Percentiles rank a stretch among this genome's conserved stretches.
phyloP scores from a whole-genome alignment of 148 eudicot species.

The Camellia japonica region DNA sequence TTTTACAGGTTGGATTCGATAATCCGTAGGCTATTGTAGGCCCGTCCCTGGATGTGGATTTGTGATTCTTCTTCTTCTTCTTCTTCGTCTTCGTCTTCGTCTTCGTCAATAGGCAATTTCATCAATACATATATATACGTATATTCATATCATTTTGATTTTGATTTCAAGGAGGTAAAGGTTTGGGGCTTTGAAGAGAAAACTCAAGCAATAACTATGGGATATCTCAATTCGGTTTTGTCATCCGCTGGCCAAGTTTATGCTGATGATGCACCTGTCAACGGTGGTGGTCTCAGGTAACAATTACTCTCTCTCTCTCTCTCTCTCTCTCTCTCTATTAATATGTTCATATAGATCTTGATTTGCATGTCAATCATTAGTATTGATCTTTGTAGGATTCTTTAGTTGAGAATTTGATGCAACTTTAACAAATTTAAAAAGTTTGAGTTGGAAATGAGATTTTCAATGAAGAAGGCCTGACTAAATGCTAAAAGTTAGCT shows the following conservation, averaged over 20 bases:
- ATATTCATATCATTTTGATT: constrained; percentile 15
- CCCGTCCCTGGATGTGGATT: not conserved
- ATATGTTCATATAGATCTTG: not conserved
- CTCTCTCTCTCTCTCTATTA: not conserved
- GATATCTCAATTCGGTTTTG: constrained; percentile 80
- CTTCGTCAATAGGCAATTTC: not conserved
- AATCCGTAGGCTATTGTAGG: not conserved
- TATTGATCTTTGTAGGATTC: not conserved
- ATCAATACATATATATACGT: not conserved
- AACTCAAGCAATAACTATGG: constrained; percentile 51
- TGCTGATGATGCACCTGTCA: constrained; percentile 68
- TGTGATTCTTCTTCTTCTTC: not conserved
- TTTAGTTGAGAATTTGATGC: not conserved
- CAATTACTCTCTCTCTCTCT: constrained; percentile 4
- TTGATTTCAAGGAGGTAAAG: constrained; percentile 15
- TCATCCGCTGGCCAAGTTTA: constrained; percentile 64
- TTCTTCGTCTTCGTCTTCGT: not conserved
- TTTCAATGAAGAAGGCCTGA: no score
- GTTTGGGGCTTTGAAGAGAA: constrained; percentile 27
- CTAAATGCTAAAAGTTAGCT: no score
- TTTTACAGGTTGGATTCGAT: constrained; percentile 33
- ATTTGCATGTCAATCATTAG: not conserved
- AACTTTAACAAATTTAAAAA: no score
- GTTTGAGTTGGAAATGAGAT: not conserved
- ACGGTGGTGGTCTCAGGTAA: constrained; percentile 87